These are phyloP conservation scores for Claviceps sp. DNA, from an alignment of 2,329 filamentous ascomycete genomes.

Conservation along the genomic window DNA sequence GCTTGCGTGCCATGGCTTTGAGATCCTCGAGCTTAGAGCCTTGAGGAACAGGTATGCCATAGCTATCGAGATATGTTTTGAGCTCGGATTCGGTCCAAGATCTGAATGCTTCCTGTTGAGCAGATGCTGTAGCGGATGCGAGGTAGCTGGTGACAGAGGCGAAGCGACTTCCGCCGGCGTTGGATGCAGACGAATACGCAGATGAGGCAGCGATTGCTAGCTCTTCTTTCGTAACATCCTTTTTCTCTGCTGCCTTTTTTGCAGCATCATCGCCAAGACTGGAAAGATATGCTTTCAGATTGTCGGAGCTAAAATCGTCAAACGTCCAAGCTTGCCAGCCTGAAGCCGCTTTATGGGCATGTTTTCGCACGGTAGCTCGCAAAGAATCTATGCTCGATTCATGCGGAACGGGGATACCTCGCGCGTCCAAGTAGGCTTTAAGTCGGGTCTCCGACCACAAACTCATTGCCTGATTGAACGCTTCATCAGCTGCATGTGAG, in stretches of 20 bases:
- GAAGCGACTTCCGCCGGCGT: conserved; percentile 41
- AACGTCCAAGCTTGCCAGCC: conserved; percentile 66
- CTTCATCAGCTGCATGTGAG: conserved; percentile 46
- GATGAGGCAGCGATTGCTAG: conserved; percentile 52
- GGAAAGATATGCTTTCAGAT: conserved; percentile 46
- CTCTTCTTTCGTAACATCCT: conserved; percentile 57
- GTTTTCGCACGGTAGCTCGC: conserved; percentile 58
- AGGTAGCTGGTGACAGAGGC: conserved; percentile 62
- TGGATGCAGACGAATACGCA: conserved; percentile 45
- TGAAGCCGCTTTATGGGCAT: conserved; percentile 55
- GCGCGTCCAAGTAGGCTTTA: conserved; percentile 66
- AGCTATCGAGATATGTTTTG: conserved; percentile 68
- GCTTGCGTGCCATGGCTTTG: conserved; percentile 55
- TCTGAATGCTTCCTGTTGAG: conserved; percentile 55
- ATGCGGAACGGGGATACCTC: conserved; percentile 63
- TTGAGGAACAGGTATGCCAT: conserved; percentile 55
- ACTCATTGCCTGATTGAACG: conserved; percentile 48
- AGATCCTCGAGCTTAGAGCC: conserved; percentile 57
- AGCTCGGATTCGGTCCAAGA: conserved; percentile 62
- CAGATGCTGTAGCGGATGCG: conserved; percentile 48
- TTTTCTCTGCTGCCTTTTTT: conserved; percentile 47
- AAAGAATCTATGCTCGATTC: conserved; percentile 59
- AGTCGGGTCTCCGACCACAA: conserved; percentile 65
- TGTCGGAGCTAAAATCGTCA: conserved; percentile 61
- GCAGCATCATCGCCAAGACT: conserved; percentile 40